Conservation (phyloP, 2,329 filamentous ascomycete genomes). For the Fusarium haematococcum region DNA sequence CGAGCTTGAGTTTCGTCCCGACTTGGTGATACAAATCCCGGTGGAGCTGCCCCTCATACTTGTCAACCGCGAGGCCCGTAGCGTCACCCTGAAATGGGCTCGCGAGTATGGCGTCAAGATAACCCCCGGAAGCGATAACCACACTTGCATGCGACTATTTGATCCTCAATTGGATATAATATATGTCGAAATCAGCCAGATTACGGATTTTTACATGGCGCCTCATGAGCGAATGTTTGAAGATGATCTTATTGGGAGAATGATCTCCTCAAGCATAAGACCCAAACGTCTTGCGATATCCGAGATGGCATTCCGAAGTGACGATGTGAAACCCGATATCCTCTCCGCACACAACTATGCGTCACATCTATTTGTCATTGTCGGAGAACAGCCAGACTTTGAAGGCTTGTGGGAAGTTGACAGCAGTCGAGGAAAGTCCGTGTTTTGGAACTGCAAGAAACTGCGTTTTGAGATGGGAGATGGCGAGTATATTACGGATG, state of each 20-base stretch:
- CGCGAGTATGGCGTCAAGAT: neutral
- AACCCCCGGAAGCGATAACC: neutral
- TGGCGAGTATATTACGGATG: neutral
- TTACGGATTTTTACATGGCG: neutral
- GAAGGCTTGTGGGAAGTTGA: constrained; percentile 15
- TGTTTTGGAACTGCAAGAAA: neutral
- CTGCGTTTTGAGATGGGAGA: neutral
- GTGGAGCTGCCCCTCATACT: neutral
- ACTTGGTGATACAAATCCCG: neutral
- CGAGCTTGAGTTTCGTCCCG: constrained; percentile 8
- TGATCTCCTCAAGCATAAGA: neutral
- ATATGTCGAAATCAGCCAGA: constrained; percentile 8
- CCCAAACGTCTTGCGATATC: constrained; percentile 9
- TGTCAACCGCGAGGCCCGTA: constrained; percentile 15
- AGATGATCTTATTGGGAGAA: neutral
- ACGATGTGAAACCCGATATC: rapidly evolving
- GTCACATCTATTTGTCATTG: constrained; percentile 1
- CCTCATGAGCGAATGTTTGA: neutral
- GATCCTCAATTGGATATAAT: neutral
- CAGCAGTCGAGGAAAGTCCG: neutral
- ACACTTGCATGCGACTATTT: constrained; percentile 17
- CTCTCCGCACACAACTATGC: neutral
- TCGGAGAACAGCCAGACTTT: constrained; percentile 1
- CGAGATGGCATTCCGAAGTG: neutral
- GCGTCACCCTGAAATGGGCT: constrained; percentile 6